Evolutionary conservation across 2,329 filamentous ascomycete genomes (phyloP).

Genomic region (Beauveria sp.): DNA sequence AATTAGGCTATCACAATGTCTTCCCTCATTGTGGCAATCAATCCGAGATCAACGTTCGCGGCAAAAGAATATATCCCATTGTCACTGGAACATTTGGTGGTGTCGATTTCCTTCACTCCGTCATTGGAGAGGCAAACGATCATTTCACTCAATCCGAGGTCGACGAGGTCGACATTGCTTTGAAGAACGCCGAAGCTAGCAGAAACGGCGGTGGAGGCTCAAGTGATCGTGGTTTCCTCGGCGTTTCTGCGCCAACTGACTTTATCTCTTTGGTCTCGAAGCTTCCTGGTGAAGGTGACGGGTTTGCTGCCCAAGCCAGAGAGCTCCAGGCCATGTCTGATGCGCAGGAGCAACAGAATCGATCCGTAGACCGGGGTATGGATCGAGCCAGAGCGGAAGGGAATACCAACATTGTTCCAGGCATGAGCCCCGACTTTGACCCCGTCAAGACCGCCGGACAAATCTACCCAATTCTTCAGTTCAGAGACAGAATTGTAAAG

Average conservation of each 20-base stretch:
- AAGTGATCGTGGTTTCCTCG: slow-evolving; percentile 33
- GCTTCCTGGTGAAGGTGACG: slow-evolving; percentile 62
- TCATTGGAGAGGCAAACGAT: slow-evolving; percentile 68
- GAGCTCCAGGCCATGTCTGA: slow-evolving; percentile 53
- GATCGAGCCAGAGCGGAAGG: slow-evolving; percentile 27
- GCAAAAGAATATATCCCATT: slow-evolving; percentile 63
- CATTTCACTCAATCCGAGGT: slow-evolving; percentile 81
- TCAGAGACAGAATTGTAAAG: slow-evolving; percentile 89
- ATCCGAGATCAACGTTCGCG: slow-evolving; percentile 56
- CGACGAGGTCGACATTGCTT: slow-evolving; percentile 67
- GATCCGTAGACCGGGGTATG: slow-evolving; percentile 20
- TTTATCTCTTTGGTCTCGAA: slow-evolving; percentile 69
- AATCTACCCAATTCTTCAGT: slow-evolving; percentile 92
- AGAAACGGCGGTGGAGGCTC: slow-evolving; percentile 26
- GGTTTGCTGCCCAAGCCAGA: slow-evolving; percentile 59
- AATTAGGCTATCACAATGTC: slow-evolving; percentile 59
- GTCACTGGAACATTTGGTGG: slow-evolving; percentile 70
- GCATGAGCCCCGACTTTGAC: slow-evolving; percentile 70
- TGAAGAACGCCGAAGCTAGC: slow-evolving; percentile 58
- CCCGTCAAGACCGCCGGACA: slow-evolving; percentile 66
- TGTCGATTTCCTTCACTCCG: slow-evolving; percentile 78
- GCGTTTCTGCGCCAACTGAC: slow-evolving; percentile 36
- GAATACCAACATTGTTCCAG: slow-evolving; percentile 57
- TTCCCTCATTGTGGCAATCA: slow-evolving; percentile 66
- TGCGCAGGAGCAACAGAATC: slow-evolving; percentile 55